Evolutionary conservation across 768 basidiomycete species (phyloP).

Genomic region (Lanmaoa pseudosensibilis): DNA sequence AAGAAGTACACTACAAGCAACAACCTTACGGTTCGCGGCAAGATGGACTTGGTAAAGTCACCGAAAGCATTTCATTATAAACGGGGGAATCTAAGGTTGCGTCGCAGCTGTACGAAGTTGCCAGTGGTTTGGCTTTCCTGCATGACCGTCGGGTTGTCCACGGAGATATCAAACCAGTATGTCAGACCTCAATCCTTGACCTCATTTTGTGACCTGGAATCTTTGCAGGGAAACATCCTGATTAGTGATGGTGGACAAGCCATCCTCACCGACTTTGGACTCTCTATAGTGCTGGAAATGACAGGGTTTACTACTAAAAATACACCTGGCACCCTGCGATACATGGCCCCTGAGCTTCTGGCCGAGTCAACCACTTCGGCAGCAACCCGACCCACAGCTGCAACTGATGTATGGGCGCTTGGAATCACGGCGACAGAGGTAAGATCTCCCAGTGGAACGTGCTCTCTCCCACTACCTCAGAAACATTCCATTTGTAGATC

Average conservation of each 20-base stretch:
- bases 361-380: slow-evolving; percentile 14
- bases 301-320: slow-evolving; percentile 38
- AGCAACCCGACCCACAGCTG: slow-evolving; percentile 22
- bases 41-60: slow-evolving; percentile 25
- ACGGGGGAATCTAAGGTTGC: neutral
- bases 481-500: slow-evolving; percentile 11
- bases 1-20: slow-evolving; percentile 13
- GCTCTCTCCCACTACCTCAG: neutral
- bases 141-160: slow-evolving; percentile 31
- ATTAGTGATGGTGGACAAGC: slow-evolving; percentile 34
- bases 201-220: neutral
- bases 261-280: slow-evolving; percentile 40
- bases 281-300: slow-evolving; percentile 37
- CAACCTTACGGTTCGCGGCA: slow-evolving; percentile 7
- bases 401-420: slow-evolving; percentile 39
- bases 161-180: slow-evolving; percentile 40
- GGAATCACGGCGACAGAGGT: slow-evolving; percentile 40
- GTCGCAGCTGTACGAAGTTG: slow-evolving; percentile 21
- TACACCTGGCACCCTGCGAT: slow-evolving; percentile 38
- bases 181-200: slow-evolving; percentile 4
- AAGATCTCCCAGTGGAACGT: neutral
- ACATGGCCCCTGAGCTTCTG: slow-evolving; percentile 41
- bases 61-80: neutral
- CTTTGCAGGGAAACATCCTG: slow-evolving; percentile 37
- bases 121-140: slow-evolving; percentile 25